A percentile compares a stretch with the other conserved stretches of the same genome.
Evolutionary conservation across 73 alveolate species (phyloP).

Genomic region (Paramecium caudatum): DNA sequence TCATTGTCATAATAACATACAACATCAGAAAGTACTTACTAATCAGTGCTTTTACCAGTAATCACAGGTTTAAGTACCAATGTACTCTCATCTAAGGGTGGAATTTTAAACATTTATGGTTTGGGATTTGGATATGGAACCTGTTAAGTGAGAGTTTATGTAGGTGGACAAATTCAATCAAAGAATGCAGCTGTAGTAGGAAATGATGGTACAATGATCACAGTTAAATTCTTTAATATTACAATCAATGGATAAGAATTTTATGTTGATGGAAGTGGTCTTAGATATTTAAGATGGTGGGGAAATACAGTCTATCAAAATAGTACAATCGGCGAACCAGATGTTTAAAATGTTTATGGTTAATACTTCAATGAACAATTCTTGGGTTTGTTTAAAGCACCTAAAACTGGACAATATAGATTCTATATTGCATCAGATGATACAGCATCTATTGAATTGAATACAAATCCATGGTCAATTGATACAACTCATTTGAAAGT

Average conservation of each 20-base stretch:
- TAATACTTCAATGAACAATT: neutral
- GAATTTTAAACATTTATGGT: constrained; percentile 33
- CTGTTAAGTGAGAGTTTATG: constrained; percentile 10
- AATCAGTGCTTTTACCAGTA: constrained; percentile 1
- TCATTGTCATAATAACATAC: neutral
- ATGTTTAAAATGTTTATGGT: constrained; percentile 33
- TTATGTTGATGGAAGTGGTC: constrained; percentile 3
- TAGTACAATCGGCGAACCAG: constrained; percentile 31
- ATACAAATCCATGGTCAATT: neutral
- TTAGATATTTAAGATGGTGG: constrained; percentile 47
- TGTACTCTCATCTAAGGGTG: constrained; percentile 14
- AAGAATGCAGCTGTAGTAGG: constrained; percentile 10
- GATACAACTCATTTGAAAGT: neutral
- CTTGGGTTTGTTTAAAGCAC: constrained; percentile 46
- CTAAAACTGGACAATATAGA: constrained; percentile 48
- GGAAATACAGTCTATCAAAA: neutral
- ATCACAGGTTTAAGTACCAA: constrained; percentile 34
- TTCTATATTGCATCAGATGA: constrained; percentile 54
- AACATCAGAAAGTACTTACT: neutral
- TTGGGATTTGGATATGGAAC: constrained; percentile 36
- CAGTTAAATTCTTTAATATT: neutral
- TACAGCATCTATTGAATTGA: neutral
- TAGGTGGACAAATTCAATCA: neutral
- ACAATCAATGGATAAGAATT: neutral
- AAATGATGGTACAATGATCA: neutral